Conservation (phyloP, 2,329 filamentous ascomycete species). For the Chaetomium sp. region DNA sequence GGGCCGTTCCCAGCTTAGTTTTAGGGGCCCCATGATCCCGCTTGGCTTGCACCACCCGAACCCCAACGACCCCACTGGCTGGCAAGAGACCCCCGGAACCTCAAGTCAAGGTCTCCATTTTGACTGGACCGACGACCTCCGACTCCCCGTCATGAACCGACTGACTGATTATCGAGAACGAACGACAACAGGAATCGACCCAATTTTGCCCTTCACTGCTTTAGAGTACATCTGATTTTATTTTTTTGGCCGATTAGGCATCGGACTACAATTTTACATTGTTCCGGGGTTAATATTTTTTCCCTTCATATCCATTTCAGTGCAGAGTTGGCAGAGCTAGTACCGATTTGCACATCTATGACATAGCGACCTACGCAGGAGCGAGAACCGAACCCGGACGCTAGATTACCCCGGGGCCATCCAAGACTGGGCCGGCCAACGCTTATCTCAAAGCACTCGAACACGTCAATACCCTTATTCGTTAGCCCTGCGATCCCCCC, state of each 20-base stretch:
- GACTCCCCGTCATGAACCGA: conserved; percentile 22
- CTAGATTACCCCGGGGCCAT: not conserved
- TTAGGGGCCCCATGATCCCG: conserved; percentile 25
- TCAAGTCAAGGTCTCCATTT: conserved; percentile 9
- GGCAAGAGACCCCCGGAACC: not conserved
- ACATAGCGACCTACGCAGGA: conserved; percentile 22
- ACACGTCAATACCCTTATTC: conserved; percentile 1
- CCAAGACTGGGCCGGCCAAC: not conserved
- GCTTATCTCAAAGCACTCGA: not conserved
- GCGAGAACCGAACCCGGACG: conserved; percentile 2
- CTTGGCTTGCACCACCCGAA: conserved; percentile 6
- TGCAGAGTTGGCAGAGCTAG: conserved; percentile 10
- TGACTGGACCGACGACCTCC: conserved; percentile 25
- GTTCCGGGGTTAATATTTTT: not conserved
- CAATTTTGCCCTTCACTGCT: not conserved
- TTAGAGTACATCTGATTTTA: not conserved
- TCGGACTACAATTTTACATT: not conserved
- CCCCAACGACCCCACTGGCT: conserved; percentile 21
- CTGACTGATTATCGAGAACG: conserved; percentile 15
- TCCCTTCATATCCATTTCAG: not conserved
- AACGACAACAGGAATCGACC: conserved; percentile 9
- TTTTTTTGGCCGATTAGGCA: not conserved
- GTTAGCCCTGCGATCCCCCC: not conserved
- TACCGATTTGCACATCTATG: conserved; percentile 19
- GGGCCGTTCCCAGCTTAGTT: conserved; percentile 13